phyloP scores from a whole-genome alignment of 192 early-diverging fungal species.

The Backusella parvicylindrica region DNA sequence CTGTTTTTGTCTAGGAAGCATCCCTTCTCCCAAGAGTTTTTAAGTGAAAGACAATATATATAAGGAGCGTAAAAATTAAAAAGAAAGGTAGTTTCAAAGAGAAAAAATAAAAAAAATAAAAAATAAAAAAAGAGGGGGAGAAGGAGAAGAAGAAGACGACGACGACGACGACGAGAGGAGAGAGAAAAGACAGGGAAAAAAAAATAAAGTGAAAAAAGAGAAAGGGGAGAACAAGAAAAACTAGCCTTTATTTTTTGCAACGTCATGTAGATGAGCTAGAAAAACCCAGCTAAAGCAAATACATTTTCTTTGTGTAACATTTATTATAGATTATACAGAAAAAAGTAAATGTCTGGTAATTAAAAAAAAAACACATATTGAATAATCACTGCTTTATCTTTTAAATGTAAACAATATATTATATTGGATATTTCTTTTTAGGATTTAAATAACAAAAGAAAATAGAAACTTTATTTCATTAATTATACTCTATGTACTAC shows the following conservation, averaged over 20 bases:
- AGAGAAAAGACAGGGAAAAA: not conserved
- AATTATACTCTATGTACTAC: not conserved
- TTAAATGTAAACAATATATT: not conserved
- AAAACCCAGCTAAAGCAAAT: not conserved
- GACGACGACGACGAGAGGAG: no score
- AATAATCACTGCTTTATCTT: not conserved
- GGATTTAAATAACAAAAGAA: not conserved
- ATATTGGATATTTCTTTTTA: not conserved
- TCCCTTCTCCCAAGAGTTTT: not conserved
- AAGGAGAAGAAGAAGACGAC: no score
- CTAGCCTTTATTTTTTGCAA: not conserved
- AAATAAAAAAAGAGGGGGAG: not conserved
- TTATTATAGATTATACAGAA: not conserved
- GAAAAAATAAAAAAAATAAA: no score
- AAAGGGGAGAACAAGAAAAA: not conserved
- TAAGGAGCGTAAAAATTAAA: not conserved
- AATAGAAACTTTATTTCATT: not conserved
- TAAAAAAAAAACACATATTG: not conserved
- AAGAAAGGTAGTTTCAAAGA: not conserved
- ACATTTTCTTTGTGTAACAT: not conserved
- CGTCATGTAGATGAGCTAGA: not conserved
- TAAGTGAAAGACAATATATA: slow-evolving; percentile 1
- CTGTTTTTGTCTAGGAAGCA: slow-evolving; percentile 6
- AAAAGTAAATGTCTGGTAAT: not conserved
- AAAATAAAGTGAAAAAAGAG: not conserved